Percentiles rank a stretch among this genome's conserved stretches.
phyloP scores from a whole-genome alignment of 176 grass and related monocot genomes.

The Poa annua region DNA sequence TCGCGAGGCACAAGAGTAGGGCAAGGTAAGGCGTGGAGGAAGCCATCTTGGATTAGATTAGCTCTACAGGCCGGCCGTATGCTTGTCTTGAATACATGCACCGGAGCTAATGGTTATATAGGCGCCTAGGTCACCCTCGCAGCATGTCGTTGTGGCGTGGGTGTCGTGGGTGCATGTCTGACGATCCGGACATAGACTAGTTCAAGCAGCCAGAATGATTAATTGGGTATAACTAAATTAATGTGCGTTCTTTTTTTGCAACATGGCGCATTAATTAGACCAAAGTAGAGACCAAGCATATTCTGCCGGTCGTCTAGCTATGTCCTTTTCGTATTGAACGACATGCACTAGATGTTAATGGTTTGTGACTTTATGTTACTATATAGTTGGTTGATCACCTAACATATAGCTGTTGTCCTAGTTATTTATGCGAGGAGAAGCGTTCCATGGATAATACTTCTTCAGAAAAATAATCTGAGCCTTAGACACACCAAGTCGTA shows the following conservation, averaged over 20 bases:
- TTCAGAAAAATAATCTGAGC: not conserved
- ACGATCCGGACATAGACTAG: too few relatives aligned
- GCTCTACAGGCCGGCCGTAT: not conserved
- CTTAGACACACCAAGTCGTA: too few relatives aligned
- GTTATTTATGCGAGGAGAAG: not conserved
- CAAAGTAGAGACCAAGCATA: not conserved
- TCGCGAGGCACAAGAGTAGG: not conserved
- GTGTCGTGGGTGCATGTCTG: not conserved
- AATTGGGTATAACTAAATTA: too few relatives aligned
- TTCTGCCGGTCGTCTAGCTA: too few relatives aligned
- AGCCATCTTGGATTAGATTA: not conserved
- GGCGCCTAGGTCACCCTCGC: not conserved
- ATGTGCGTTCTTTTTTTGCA: not conserved
- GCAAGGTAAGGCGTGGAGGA: not conserved
- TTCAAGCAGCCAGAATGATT: too few relatives aligned
- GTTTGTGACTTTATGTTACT: not conserved
- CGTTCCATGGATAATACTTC: not conserved
- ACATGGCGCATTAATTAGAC: not conserved
- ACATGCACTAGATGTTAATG: not conserved
- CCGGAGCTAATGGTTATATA: not conserved
- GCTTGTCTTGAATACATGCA: constrained; percentile 1
- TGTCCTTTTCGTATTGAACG: not conserved
- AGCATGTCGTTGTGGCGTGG: not conserved
- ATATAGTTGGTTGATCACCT: not conserved
- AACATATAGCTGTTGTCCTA: not conserved